phyloP scores from a whole-genome alignment of 371 early-diverging fungal species.

The Circinella umbellata region DNA sequence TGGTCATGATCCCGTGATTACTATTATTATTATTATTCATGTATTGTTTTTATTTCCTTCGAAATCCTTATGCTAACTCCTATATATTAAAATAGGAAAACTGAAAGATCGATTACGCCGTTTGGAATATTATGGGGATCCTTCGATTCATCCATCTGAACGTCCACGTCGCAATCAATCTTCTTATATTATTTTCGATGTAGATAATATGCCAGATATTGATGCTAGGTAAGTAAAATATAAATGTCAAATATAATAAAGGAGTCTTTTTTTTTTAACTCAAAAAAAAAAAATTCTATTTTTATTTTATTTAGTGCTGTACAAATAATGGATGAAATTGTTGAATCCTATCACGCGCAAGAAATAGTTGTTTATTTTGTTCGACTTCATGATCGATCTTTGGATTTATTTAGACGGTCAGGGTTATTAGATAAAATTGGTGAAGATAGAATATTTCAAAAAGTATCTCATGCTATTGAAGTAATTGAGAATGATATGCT shows the following conservation, averaged over 20 bases:
- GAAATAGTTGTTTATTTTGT: constrained; percentile 85
- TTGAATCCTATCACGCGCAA: constrained; percentile 79
- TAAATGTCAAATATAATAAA: background rate
- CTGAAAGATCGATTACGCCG: constrained; percentile 91
- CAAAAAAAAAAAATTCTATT: background rate
- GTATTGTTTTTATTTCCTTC: too few species aligned
- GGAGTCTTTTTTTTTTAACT: too few species aligned
- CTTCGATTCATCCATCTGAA: constrained; percentile 84
- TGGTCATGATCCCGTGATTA: too few species aligned
- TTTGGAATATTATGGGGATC: constrained; percentile 89
- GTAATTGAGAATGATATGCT: constrained; percentile 58
- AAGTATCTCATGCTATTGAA: constrained; percentile 66
- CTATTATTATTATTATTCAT: too few species aligned
- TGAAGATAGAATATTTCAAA: constrained; percentile 62
- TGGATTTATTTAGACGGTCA: constrained; percentile 69
- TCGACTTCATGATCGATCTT: constrained; percentile 72
- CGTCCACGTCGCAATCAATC: constrained; percentile 70
- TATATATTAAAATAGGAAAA: constrained; percentile 58
- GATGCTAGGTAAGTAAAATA: constrained; percentile 76
- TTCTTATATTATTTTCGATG: constrained; percentile 84
- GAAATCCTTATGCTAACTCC: too few species aligned
- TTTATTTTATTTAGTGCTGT: constrained; percentile 65
- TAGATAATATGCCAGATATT: constrained; percentile 82
- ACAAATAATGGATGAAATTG: constrained; percentile 87
- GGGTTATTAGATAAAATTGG: constrained; percentile 73